Percentiles rank a stretch among this genome's conserved stretches.
phyloP scores from a whole-genome alignment of 768 basidiomycete species.

The Naganishia randhawae region DNA sequence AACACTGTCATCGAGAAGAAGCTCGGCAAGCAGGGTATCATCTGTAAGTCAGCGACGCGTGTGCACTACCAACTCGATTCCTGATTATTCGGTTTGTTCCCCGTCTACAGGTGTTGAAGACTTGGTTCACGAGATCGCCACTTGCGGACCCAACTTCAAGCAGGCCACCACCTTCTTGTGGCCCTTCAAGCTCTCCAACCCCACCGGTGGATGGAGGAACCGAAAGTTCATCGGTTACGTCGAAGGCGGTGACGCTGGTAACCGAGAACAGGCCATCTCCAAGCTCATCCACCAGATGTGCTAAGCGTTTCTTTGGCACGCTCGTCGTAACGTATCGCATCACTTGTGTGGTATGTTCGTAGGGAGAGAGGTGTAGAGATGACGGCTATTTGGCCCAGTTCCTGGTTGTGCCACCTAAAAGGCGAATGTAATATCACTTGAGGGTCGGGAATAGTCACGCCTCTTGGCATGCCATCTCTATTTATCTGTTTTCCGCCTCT shows the following conservation, averaged over 20 bases:
- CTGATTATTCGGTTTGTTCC: neutral
- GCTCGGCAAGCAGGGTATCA: conserved; percentile 90
- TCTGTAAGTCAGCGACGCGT: conserved; percentile 57
- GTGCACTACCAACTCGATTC: neutral
- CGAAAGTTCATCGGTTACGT: conserved; percentile 86
- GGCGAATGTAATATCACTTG: conserved; percentile 7
- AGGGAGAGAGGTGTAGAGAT: neutral
- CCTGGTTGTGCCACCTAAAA: conserved; percentile 6
- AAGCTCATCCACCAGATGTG: conserved; percentile 71
- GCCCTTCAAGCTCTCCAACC: conserved; percentile 99
- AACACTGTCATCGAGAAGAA: conserved; percentile 86
- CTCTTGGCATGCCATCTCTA: conserved; percentile 7
- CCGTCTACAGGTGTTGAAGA: conserved; percentile 66
- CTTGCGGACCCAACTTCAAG: conserved; percentile 97
- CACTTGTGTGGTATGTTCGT: neutral
- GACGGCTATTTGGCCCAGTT: neutral
- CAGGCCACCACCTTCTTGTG: conserved; percentile 86
- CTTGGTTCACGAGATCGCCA: conserved; percentile 92
- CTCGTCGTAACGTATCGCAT: neutral
- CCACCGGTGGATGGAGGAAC: conserved; percentile 94
- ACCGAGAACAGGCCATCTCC: conserved; percentile 96
- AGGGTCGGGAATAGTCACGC: neutral
- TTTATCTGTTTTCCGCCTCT: neutral
- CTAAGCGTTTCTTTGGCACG: conserved; percentile 34
- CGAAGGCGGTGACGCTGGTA: conserved; percentile 94